phyloP scores from a whole-genome alignment of 1,139 yeast genomes.

The Blastobotrys buckinghamii region DNA sequence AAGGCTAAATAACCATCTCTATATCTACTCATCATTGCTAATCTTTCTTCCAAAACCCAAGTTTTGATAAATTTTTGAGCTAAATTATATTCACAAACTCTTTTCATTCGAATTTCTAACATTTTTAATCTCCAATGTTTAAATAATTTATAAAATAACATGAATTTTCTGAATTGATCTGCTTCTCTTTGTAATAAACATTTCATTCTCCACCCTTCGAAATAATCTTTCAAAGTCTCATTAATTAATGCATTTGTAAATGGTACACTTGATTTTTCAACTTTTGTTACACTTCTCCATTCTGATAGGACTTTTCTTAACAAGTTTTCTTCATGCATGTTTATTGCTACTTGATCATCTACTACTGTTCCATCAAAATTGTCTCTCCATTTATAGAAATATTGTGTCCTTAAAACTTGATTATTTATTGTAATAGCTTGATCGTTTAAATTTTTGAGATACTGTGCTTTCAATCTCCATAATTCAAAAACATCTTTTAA shows the following conservation, averaged over 20 bases:
- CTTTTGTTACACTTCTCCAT: constrained; percentile 6
- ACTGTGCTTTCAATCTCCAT: constrained; percentile 3
- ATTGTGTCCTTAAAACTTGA: neutral
- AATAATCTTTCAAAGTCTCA: neutral
- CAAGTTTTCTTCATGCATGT: constrained; percentile 4
- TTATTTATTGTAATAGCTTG: neutral
- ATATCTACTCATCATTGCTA: constrained; percentile 13
- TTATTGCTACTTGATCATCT: constrained; percentile 6
- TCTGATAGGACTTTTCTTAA: constrained; percentile 3
- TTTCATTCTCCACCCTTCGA: constrained; percentile 17
- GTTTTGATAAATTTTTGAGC: constrained; percentile 12
- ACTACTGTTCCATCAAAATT: neutral
- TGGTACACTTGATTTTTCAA: neutral
- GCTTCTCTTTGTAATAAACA: constrained; percentile 18
- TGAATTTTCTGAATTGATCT: constrained; percentile 18
- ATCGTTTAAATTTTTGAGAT: neutral
- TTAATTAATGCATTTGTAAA: neutral
- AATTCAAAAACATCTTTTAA: neutral
- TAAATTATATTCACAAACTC: neutral
- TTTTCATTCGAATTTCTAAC: constrained; percentile 5
- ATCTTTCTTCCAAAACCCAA: constrained; percentile 21
- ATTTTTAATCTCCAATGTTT: constrained; percentile 18
- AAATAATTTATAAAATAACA: constrained; percentile 14
- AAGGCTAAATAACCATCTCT: constrained; percentile 7
- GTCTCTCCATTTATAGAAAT: constrained; percentile 3